Evolutionary conservation across 495 filamentous ascomycete species (phyloP).

Genomic region (Penicillium salamii): DNA sequence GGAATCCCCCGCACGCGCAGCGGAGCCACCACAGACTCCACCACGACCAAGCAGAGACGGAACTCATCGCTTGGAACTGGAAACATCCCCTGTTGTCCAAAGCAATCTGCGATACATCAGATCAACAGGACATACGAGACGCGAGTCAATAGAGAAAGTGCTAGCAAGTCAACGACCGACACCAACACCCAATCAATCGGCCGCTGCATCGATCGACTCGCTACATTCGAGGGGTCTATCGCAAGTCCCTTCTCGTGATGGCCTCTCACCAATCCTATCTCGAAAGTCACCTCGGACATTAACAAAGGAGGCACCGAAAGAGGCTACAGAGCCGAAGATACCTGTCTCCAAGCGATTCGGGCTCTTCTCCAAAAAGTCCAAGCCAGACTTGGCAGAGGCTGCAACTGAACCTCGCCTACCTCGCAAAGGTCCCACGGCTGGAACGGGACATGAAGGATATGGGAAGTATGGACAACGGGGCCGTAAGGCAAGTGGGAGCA

Average conservation of each 20-base stretch:
- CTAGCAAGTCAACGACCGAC: slow-evolving; percentile 5
- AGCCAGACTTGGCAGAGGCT: slow-evolving; percentile 54
- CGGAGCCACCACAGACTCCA: slow-evolving; percentile 16
- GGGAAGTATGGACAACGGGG: slow-evolving; percentile 63
- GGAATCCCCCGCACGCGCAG: background rate
- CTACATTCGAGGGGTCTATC: slow-evolving; percentile 34
- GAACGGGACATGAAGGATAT: slow-evolving; percentile 96
- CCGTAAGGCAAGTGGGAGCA: slow-evolving; percentile 48
- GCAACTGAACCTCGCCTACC: slow-evolving; percentile 51
- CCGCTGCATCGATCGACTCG: slow-evolving; percentile 38
- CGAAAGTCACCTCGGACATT: slow-evolving; percentile 32
- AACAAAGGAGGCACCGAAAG: slow-evolving; percentile 21
- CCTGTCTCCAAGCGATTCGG: slow-evolving; percentile 60
- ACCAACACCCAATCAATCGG: slow-evolving; percentile 21
- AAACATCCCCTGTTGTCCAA: slow-evolving; percentile 67
- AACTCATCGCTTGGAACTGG: slow-evolving; percentile 61
- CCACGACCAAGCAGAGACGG: slow-evolving; percentile 78
- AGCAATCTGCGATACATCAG: slow-evolving; percentile 62
- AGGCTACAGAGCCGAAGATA: slow-evolving; percentile 22
- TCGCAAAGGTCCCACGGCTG: slow-evolving; percentile 83
- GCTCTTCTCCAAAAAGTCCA: slow-evolving; percentile 72
- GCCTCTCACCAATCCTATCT: slow-evolving; percentile 30
- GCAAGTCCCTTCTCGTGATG: slow-evolving; percentile 39
- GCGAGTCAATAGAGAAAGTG: slow-evolving; percentile 39
- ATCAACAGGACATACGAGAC: slow-evolving; percentile 41